A percentile compares a stretch with the other conserved stretches of the same genome.
Conservation (phyloP, 352 stramenopile species). For the Peronospora farinosa region DNA sequence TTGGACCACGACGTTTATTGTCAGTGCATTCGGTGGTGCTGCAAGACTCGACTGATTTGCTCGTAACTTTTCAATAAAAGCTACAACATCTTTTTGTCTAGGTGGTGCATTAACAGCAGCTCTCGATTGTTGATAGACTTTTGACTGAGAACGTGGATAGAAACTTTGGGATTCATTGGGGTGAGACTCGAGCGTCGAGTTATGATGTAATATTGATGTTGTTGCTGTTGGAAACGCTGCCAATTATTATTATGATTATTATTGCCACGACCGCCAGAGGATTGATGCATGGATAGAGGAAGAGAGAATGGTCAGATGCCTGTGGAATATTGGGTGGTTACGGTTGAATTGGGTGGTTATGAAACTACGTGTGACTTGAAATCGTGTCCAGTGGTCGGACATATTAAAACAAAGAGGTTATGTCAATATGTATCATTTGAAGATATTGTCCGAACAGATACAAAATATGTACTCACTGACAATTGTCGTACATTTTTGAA, state of each 20-base stretch:
- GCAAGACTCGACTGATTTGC: slow-evolving; percentile 40
- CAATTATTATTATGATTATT: slow-evolving; percentile 26
- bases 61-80: slow-evolving; percentile 55
- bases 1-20: slow-evolving; percentile 36
- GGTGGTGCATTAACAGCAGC: slow-evolving; percentile 9
- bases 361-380: background rate
- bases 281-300: slow-evolving; percentile 5
- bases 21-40: slow-evolving; percentile 53
- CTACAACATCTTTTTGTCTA: slow-evolving; percentile 41
- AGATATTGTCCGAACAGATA: slow-evolving; percentile 9
- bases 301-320: background rate
- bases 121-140: background rate
- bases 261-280: slow-evolving; percentile 9
- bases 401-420: background rate
- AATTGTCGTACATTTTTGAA: too few relatives aligned
- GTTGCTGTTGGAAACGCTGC: slow-evolving; percentile 34
- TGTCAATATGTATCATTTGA: too few relatives aligned
- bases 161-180: slow-evolving; percentile 4
- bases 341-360: slow-evolving; percentile 9
- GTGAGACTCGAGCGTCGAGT: background rate
- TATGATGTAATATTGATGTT: too few relatives aligned
- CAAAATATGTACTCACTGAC: background rate
- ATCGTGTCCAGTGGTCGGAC: background rate
- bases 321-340: background rate
- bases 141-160: slow-evolving; percentile 9